Percentiles rank a stretch among this genome's conserved stretches.
Evolutionary conservation across 2,329 filamentous ascomycete species (phyloP).

Genomic region (Ceratocystis alfenasii): DNA sequence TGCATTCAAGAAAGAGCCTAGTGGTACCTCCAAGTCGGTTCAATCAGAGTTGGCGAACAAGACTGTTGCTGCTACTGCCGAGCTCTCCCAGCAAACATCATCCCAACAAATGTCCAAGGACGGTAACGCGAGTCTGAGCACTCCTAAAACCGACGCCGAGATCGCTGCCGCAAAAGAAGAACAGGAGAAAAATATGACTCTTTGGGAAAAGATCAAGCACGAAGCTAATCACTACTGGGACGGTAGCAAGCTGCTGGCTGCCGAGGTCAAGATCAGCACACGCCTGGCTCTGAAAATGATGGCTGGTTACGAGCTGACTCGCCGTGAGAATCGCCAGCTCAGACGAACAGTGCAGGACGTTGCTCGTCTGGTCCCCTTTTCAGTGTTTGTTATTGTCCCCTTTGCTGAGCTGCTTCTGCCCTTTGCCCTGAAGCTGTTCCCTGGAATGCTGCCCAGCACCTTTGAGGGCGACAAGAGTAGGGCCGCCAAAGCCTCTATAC

Average conservation of each 20-base stretch:
- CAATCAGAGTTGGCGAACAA: slow-evolving; percentile 29
- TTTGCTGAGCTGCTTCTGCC: slow-evolving; percentile 90
- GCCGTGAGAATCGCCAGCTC: slow-evolving; percentile 85
- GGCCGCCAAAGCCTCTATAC: slow-evolving; percentile 70
- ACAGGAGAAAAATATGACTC: slow-evolving; percentile 72
- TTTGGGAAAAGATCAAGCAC: slow-evolving; percentile 90
- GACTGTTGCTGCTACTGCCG: slow-evolving; percentile 22
- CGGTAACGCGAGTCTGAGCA: slow-evolving; percentile 28
- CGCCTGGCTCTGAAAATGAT: slow-evolving; percentile 93
- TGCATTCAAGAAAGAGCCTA: slow-evolving; percentile 29
- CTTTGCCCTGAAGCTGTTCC: slow-evolving; percentile 85
- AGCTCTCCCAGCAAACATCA: slow-evolving; percentile 24
- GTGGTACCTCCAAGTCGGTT: slow-evolving; percentile 13
- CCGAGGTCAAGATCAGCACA: slow-evolving; percentile 86
- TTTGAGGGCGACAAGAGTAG: slow-evolving; percentile 87
- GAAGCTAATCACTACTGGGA: slow-evolving; percentile 95
- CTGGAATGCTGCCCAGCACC: slow-evolving; percentile 92
- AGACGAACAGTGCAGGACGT: slow-evolving; percentile 89
- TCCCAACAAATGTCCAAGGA: slow-evolving; percentile 25
- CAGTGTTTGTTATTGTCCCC: slow-evolving; percentile 90
- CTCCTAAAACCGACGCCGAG: slow-evolving; percentile 32
- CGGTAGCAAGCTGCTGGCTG: slow-evolving; percentile 84
- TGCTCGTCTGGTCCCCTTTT: slow-evolving; percentile 84
- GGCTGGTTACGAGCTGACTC: slow-evolving; percentile 88
- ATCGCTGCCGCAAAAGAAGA: slow-evolving; percentile 45